Percentiles rank a stretch among this genome's conserved stretches.
These are phyloP conservation scores for Eucalyptus polyanthemos DNA, from an alignment of 345 rosid species.

Conservation along the genomic window DNA sequence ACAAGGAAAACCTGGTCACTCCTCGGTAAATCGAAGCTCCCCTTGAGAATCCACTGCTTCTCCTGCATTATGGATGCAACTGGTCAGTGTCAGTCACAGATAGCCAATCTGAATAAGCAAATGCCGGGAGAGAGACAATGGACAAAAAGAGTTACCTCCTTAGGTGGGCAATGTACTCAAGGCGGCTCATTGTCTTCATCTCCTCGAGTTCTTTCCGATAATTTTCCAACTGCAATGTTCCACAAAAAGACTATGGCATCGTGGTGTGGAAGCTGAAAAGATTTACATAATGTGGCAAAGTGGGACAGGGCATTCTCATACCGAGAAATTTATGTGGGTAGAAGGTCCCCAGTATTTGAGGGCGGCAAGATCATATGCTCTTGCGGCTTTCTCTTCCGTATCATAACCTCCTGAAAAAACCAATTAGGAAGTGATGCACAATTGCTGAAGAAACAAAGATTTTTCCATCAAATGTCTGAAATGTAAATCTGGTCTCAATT, in stretches of 20 bases:
- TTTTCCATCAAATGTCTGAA: not conserved
- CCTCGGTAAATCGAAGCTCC: conserved; percentile 82
- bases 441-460: not conserved
- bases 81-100: not conserved
- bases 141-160: conserved; percentile 18
- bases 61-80: conserved; percentile 12
- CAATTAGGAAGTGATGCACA: not conserved
- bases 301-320: not conserved
- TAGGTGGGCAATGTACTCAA: conserved; percentile 59
- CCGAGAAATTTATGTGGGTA: conserved; percentile 53
- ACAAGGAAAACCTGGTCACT: conserved; percentile 45
- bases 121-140: not conserved
- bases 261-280: not conserved
- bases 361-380: conserved; percentile 73
- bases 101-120: not conserved
- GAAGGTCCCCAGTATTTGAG: conserved; percentile 68
- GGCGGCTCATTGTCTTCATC: conserved; percentile 67
- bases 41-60: conserved; percentile 75
- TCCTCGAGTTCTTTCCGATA: conserved; percentile 45
- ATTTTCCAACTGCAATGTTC: conserved; percentile 31
- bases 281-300: not conserved
- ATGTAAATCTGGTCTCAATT: not conserved
- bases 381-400: conserved; percentile 68
- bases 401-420: conserved; percentile 51
- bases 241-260: not conserved